Percentiles rank a stretch among this genome's conserved stretches.
phyloP scores from a whole-genome alignment of 164 flowering plant genomes.

The Paratinospora sagittata region DNA sequence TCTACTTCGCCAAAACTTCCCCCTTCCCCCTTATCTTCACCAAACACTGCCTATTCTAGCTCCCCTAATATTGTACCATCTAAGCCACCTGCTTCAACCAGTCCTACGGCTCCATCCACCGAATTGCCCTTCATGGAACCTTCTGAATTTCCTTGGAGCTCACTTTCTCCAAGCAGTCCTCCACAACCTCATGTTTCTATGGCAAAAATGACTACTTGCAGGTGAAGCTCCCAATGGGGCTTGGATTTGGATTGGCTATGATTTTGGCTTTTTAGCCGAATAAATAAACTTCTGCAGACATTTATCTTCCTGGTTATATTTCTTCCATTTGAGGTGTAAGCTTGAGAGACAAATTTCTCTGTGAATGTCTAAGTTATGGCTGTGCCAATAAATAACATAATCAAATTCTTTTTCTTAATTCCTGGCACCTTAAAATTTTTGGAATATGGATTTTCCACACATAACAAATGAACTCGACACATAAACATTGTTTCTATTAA shows the following conservation, averaged over 20 bases:
- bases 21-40: constrained; percentile 20
- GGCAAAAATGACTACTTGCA: constrained; percentile 8
- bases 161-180: constrained; percentile 1
- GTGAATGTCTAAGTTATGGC: neutral
- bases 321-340: neutral
- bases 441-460: neutral
- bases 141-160: neutral
- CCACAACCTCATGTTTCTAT: constrained; percentile 18
- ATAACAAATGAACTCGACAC: too few relatives aligned
- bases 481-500: too few relatives aligned
- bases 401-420: too few relatives aligned
- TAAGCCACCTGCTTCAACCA: neutral
- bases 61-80: constrained; percentile 1
- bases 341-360: neutral
- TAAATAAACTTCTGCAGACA: neutral
- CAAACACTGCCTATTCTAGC: too few relatives aligned
- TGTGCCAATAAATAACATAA: neutral
- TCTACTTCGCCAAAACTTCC: constrained; percentile 13
- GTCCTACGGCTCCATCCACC: neutral
- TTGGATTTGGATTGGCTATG: constrained; percentile 19
- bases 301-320: neutral
- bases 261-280: constrained; percentile 15
- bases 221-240: constrained; percentile 9
- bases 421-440: too few relatives aligned
- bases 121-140: neutral